These are phyloP conservation scores for Lepiota venenata DNA, from an alignment of 768 basidiomycete species.

Conservation along the genomic window DNA sequence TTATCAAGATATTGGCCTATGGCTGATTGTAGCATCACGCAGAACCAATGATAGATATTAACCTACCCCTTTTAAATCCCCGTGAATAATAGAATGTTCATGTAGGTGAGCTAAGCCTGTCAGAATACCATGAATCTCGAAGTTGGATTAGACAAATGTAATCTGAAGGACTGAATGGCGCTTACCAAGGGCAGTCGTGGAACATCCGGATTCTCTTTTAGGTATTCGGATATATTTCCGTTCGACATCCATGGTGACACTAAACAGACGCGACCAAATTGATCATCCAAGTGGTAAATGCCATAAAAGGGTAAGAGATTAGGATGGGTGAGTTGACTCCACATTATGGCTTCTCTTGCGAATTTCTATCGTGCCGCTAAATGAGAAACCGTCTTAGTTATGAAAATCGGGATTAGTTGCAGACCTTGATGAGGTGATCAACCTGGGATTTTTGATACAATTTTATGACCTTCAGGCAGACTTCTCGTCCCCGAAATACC, in stretches of 20 bases:
- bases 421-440: conserved; percentile 20
- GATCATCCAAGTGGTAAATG: conserved; percentile 5
- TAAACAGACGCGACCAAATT: conserved; percentile 3
- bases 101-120: conserved; percentile 16
- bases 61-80: conserved; percentile 20
- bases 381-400: too few relatives aligned
- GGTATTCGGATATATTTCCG: conserved; percentile 11
- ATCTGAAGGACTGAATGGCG: neutral
- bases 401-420: neutral
- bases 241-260: conserved; percentile 16
- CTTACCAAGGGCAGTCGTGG: conserved; percentile 7
- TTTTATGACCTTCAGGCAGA: conserved; percentile 24
- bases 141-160: neutral
- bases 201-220: neutral
- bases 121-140: conserved; percentile 11
- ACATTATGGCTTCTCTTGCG: conserved; percentile 12
- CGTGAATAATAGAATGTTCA: conserved; percentile 13
- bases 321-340: conserved; percentile 11
- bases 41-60: neutral
- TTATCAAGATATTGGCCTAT: neutral
- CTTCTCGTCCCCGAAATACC: conserved; percentile 13
- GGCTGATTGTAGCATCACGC: neutral
- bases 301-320: conserved; percentile 16
- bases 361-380: neutral
- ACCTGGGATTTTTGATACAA: conserved; percentile 19